Evolutionary conservation across 2,329 filamentous ascomycete species (phyloP).

Genomic region (Fusarium luffae): DNA sequence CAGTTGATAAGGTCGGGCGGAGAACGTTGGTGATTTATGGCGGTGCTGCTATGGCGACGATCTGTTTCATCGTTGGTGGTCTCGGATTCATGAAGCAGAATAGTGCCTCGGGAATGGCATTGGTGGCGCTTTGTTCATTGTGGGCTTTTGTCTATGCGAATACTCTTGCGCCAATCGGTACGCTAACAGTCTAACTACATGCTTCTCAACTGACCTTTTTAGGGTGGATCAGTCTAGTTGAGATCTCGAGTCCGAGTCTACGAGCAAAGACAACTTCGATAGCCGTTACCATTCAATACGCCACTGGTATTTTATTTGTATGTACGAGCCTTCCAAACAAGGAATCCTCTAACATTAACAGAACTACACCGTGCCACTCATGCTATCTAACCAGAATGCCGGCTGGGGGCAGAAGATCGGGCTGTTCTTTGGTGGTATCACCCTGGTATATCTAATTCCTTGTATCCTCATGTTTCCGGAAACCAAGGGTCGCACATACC

Average conservation of each 20-base stretch:
- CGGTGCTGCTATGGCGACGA: not conserved
- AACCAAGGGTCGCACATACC: not conserved
- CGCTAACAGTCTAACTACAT: too few species aligned
- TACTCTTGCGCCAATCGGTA: not conserved
- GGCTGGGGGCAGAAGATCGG: not conserved
- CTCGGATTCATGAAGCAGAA: not conserved
- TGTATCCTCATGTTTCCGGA: not conserved
- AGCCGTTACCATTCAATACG: not conserved
- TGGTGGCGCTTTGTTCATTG: not conserved
- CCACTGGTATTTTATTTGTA: not conserved
- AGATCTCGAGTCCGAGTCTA: not conserved
- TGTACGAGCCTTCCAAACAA: fast-evolving
- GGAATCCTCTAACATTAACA: not conserved
- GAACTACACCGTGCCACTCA: not conserved
- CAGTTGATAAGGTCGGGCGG: not conserved
- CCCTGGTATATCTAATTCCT: not conserved
- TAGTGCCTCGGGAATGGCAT: not conserved
- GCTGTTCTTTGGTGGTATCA: not conserved
- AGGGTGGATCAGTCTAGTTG: not conserved
- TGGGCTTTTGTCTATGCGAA: not conserved
- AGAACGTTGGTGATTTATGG: not conserved
- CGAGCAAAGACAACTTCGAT: not conserved
- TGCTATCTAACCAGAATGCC: not conserved
- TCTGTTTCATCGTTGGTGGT: not conserved
- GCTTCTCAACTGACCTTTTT: not conserved